These are phyloP conservation scores for Cladosporium velox DNA, from an alignment of 2,329 filamentous ascomycete genomes.

Conservation along the genomic window DNA sequence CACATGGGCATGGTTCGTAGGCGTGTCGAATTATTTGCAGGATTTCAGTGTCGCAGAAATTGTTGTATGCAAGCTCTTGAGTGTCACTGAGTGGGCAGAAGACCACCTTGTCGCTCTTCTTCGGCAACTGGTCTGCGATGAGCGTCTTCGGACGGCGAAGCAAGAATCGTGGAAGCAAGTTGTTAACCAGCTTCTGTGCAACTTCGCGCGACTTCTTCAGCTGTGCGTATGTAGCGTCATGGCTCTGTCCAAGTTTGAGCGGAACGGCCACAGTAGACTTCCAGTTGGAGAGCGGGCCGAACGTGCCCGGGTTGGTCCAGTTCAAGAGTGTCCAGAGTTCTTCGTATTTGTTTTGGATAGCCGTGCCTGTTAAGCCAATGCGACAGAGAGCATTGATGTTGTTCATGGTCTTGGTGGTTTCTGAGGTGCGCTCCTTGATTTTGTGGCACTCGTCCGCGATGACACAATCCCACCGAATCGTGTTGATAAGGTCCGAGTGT, in stretches of 20 bases:
- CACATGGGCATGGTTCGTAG: conserved; percentile 69
- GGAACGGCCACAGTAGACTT: conserved; percentile 74
- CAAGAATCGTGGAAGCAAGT: conserved; percentile 87
- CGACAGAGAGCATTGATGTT: conserved; percentile 88
- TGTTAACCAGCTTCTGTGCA: conserved; percentile 80
- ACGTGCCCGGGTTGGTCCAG: conserved; percentile 85
- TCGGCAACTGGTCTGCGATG: conserved; percentile 88
- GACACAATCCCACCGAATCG: conserved; percentile 88
- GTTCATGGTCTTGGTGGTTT: conserved; percentile 83
- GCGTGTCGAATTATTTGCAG: conserved; percentile 69
- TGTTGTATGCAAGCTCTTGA: conserved; percentile 80
- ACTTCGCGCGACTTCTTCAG: conserved; percentile 79
- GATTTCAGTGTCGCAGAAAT: conserved; percentile 72
- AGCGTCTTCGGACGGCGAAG: conserved; percentile 88
- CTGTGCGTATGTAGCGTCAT: conserved; percentile 82
- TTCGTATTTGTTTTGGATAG: conserved; percentile 97
- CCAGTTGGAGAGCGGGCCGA: conserved; percentile 73
- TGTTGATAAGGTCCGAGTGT: conserved; percentile 76
- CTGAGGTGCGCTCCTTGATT: conserved; percentile 77
- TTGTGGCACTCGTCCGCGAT: conserved; percentile 92
- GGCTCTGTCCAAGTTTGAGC: conserved; percentile 83
- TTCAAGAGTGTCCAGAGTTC: conserved; percentile 95
- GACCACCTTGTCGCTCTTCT: conserved; percentile 90
- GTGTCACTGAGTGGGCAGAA: conserved; percentile 87
- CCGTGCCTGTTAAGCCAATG: conserved; percentile 90